phyloP scores from a whole-genome alignment of 2,329 filamentous ascomycete genomes.

The Fusarium torreyae region DNA sequence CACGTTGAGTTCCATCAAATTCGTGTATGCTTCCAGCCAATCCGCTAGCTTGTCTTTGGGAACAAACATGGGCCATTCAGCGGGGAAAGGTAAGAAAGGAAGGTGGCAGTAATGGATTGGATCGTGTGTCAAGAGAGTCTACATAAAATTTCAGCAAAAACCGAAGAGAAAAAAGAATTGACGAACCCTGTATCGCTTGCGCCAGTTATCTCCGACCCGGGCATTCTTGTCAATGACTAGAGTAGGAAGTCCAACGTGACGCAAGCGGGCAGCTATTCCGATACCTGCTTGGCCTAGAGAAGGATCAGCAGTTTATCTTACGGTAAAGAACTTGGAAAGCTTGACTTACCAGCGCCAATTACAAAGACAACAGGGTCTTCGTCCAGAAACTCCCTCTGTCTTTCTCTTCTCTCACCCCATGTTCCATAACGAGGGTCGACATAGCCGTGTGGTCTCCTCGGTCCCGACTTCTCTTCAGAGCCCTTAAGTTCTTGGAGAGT shows the following conservation, averaged over 20 bases:
- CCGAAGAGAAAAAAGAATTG: neutral
- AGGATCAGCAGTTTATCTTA: neutral
- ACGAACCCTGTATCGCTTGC: constrained; percentile 59
- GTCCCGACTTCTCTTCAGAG: constrained; percentile 21
- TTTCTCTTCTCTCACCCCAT: constrained; percentile 49
- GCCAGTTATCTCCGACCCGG: constrained; percentile 65
- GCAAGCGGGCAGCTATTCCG: constrained; percentile 35
- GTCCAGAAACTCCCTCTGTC: constrained; percentile 40
- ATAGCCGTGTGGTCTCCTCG: constrained; percentile 39
- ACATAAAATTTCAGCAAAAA: too few relatives aligned
- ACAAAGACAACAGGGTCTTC: constrained; percentile 57
- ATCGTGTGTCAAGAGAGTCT: constrained; percentile 47
- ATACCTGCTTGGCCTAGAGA: constrained; percentile 28
- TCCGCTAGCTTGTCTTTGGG: constrained; percentile 63
- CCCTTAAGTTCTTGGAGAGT: constrained; percentile 47
- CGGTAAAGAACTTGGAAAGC: too few relatives aligned
- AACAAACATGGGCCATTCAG: constrained; percentile 51
- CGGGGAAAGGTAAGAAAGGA: constrained; percentile 46
- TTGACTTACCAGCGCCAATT: constrained; percentile 18
- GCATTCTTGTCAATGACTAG: constrained; percentile 62
- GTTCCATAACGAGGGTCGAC: constrained; percentile 42
- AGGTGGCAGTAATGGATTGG: constrained; percentile 41
- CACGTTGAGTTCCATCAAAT: constrained; percentile 65
- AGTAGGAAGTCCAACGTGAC: constrained; percentile 48
- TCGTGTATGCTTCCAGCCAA: constrained; percentile 65